A percentile compares a stretch with the other conserved stretches of the same genome.
These are phyloP conservation scores for Rhodotorula babjevae DNA, from an alignment of 768 basidiomycete species.

Conservation along the genomic window DNA sequence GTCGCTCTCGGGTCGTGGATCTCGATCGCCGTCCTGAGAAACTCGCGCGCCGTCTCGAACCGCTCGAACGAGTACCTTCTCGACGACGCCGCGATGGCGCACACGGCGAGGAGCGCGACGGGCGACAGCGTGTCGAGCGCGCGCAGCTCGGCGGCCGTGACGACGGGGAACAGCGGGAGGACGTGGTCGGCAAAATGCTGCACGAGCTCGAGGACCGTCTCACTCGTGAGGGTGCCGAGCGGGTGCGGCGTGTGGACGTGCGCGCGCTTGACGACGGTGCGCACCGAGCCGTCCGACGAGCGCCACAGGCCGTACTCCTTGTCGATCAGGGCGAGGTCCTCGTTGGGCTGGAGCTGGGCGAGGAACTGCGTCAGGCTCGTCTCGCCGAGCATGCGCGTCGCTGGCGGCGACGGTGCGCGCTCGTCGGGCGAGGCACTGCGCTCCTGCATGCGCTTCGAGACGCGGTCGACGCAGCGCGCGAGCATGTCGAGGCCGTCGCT, in stretches of 20 bases:
- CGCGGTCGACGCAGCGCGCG: background rate
- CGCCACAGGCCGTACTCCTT: background rate
- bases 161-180: background rate
- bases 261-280: background rate
- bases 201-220: background rate
- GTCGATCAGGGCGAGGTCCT: background rate
- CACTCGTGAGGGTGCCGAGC: background rate
- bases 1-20: background rate
- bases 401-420: background rate
- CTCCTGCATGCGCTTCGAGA: conserved; percentile 4
- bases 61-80: background rate
- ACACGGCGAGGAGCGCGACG: background rate
- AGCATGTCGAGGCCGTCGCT: background rate
- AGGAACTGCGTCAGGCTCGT: background rate
- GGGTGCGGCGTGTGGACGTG: background rate
- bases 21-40: background rate
- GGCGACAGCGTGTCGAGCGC: background rate
- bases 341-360: background rate
- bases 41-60: background rate
- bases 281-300: background rate
- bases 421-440: background rate
- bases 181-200: background rate
- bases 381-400: background rate
- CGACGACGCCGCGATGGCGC: background rate
- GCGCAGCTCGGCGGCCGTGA: background rate